Evolutionary conservation across 2,329 filamentous ascomycete species (phyloP).

Genomic region (Penicillium sp.): DNA sequence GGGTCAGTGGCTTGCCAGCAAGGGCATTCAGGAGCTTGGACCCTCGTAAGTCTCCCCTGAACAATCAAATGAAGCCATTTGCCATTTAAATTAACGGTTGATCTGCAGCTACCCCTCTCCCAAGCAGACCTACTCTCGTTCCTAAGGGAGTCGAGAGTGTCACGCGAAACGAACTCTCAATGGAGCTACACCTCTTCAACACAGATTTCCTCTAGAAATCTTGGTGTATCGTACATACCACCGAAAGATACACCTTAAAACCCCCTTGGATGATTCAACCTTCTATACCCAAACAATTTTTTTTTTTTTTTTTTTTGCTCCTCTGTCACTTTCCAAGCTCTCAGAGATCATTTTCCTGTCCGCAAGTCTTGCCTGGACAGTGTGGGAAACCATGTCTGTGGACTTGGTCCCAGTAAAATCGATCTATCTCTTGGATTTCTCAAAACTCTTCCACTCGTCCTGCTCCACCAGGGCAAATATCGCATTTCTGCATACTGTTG

Average conservation of each 20-base stretch:
- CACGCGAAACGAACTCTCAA: conserved; percentile 9
- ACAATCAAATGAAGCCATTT: background rate
- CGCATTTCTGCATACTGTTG: too few relatives aligned
- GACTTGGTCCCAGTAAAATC: too few relatives aligned
- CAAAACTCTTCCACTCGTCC: background rate
- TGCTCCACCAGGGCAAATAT: background rate
- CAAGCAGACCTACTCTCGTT: conserved; percentile 64
- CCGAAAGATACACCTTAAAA: conserved; percentile 15
- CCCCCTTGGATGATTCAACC: conserved; percentile 36
- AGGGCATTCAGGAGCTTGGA: conserved; percentile 92
- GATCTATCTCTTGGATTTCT: too few relatives aligned
- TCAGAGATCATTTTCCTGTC: too few relatives aligned
- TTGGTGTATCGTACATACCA: conserved; percentile 13
- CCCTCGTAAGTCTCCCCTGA: conserved; percentile 67
- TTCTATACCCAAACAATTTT: conserved; percentile 34
- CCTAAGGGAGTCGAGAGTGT: conserved; percentile 14
- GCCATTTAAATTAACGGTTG: conserved; percentile 11
- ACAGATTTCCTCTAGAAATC: conserved; percentile 15
- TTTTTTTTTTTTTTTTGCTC: conserved; percentile 5
- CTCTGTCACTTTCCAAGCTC: background rate
- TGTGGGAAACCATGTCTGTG: too few relatives aligned
- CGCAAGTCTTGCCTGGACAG: too few relatives aligned
- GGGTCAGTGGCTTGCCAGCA: conserved; percentile 91
- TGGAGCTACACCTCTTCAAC: conserved; percentile 21
- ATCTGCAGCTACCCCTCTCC: conserved; percentile 66